Conservation (phyloP, 257 asterid genomes). For the Osmanthus fragrans region DNA sequence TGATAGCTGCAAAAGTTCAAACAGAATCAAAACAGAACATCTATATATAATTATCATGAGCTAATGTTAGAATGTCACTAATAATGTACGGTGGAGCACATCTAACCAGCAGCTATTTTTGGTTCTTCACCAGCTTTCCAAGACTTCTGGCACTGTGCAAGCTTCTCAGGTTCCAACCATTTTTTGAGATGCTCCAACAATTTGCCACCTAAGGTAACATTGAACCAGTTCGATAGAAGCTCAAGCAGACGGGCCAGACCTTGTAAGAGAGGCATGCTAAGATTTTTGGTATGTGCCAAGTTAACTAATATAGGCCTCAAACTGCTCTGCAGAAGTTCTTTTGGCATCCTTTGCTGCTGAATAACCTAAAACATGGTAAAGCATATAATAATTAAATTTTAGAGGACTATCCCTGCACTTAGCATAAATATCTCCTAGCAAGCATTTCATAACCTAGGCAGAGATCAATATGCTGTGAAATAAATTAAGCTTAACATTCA, state of each 20-base stretch:
- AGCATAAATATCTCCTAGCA: background rate
- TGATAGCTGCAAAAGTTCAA: constrained; percentile 73
- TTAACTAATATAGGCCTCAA: constrained; percentile 96
- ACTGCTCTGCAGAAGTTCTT: constrained; percentile 98
- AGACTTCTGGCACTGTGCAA: constrained; percentile 89
- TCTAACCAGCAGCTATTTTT: constrained; percentile 96
- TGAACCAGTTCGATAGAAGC: constrained; percentile 97
- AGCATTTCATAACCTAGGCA: background rate
- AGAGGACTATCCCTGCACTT: constrained; percentile 1
- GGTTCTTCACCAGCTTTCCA: constrained; percentile 99
- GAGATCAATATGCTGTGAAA: constrained; percentile 11
- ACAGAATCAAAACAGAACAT: constrained; percentile 16
- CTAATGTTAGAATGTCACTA: constrained; percentile 16
- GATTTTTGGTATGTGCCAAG: constrained; percentile 96
- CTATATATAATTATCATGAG: background rate
- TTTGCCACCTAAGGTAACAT: constrained; percentile 97
- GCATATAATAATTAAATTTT: constrained; percentile 4
- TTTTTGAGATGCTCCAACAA: constrained; percentile 97
- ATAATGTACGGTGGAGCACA: constrained; percentile 19
- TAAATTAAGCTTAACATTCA: constrained; percentile 8
- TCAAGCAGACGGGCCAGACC: constrained; percentile 98
- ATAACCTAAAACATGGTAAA: constrained; percentile 64
- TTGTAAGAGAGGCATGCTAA: constrained; percentile 98
- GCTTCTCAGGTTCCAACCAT: constrained; percentile 99
- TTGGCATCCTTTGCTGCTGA: constrained; percentile 95